phyloP scores from a whole-genome alignment of 2,329 filamentous ascomycete genomes.

The Aspergillus chevalieri region DNA sequence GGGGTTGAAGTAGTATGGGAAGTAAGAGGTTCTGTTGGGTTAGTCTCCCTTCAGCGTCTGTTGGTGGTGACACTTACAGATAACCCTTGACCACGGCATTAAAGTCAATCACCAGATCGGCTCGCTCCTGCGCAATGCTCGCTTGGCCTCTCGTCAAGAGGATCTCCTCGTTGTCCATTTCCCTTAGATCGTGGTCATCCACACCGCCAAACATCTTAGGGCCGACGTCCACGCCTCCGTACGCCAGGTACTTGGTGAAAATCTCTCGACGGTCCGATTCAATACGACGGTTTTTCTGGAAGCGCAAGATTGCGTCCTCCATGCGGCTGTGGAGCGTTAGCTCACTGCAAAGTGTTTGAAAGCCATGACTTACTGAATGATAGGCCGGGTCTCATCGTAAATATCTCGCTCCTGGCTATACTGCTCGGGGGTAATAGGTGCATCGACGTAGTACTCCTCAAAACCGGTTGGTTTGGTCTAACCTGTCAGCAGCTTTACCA shows the following conservation, averaged over 20 bases:
- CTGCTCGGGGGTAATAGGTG: slow-evolving; percentile 67
- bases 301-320: slow-evolving; percentile 77
- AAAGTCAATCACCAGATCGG: slow-evolving; percentile 76
- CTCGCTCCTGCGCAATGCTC: slow-evolving; percentile 45
- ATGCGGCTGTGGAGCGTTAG: slow-evolving; percentile 57
- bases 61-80: slow-evolving; percentile 49
- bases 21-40: slow-evolving; percentile 46
- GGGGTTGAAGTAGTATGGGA: slow-evolving; percentile 53
- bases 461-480: slow-evolving; percentile 58
- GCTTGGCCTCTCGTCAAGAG: slow-evolving; percentile 54
- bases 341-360: neutral
- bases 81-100: slow-evolving; percentile 69
- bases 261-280: slow-evolving; percentile 55
- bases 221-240: slow-evolving; percentile 69
- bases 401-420: slow-evolving; percentile 59
- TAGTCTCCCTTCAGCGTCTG: neutral
- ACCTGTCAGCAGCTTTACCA: neutral
- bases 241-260: slow-evolving; percentile 74
- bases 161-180: slow-evolving; percentile 59
- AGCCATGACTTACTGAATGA: slow-evolving; percentile 49
- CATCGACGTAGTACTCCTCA: slow-evolving; percentile 75
- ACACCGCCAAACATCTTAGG: slow-evolving; percentile 59
- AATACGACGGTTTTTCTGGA: slow-evolving; percentile 68
- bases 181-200: slow-evolving; percentile 56
- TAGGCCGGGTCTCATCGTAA: slow-evolving; percentile 56